Conservation (phyloP, 352 stramenopile species). For the Paralagenidium karlingii region DNA sequence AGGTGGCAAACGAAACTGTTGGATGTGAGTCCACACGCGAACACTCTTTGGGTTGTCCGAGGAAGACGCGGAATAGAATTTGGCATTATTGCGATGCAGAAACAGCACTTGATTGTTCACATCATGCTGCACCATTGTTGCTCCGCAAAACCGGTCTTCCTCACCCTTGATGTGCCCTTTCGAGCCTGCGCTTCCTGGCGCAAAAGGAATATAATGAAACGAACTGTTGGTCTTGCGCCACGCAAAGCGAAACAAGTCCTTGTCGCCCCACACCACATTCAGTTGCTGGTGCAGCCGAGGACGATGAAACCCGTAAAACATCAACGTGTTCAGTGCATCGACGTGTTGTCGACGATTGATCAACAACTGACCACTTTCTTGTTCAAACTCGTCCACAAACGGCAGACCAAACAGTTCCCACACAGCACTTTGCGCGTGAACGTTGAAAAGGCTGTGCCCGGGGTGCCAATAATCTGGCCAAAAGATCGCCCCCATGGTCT, state of each 20-base stretch:
- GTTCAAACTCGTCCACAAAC: slow-evolving; percentile 17
- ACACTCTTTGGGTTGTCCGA: slow-evolving; percentile 26
- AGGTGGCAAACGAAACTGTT: too few relatives aligned
- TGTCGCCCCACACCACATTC: slow-evolving; percentile 55
- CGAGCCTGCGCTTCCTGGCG: slow-evolving; percentile 23
- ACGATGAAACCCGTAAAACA: slow-evolving; percentile 40
- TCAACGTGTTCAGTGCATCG: slow-evolving; percentile 35
- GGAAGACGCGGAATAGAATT: slow-evolving; percentile 40
- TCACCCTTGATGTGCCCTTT: slow-evolving; percentile 18
- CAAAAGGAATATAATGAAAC: slow-evolving; percentile 46
- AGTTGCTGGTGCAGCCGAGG: slow-evolving; percentile 25
- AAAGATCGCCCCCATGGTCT: slow-evolving; percentile 16
- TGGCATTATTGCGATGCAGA: slow-evolving; percentile 49
- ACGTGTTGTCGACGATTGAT: slow-evolving; percentile 28
- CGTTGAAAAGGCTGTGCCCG: slow-evolving; percentile 19
- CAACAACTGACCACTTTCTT: slow-evolving; percentile 41
- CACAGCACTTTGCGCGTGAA: slow-evolving; percentile 15
- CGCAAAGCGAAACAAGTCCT: slow-evolving; percentile 63
- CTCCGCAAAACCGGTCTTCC: slow-evolving; percentile 50
- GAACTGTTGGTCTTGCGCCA: slow-evolving; percentile 47
- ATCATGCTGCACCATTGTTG: slow-evolving; percentile 62
- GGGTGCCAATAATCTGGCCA: slow-evolving; percentile 26
- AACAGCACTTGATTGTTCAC: slow-evolving; percentile 26
- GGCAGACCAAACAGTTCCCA: slow-evolving; percentile 14
- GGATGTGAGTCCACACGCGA: slow-evolving; percentile 44